Evolutionary conservation across 208 protist species (phyloP), one percentile per base, ranked within the genome.

Genomic region (Trypanosoma boissoni): DNA sequence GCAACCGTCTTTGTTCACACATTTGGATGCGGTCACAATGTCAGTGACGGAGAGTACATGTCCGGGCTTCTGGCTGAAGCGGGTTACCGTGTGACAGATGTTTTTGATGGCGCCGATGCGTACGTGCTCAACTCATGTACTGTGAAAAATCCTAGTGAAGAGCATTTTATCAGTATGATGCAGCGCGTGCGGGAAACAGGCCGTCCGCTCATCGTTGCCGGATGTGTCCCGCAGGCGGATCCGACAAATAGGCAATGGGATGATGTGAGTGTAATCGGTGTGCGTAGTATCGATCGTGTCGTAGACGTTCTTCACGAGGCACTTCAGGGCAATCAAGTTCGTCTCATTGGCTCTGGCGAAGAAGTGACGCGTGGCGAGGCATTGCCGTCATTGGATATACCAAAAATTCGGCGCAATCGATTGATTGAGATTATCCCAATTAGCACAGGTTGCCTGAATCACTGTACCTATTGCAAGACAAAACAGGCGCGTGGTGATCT

Each of bases 381-480:
- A 43, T 70, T 78, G 44, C 77, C 89, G 10, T 16, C 68, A 5
- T 69, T 96, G 6, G 74, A 76, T 27, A 67, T 91, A 49, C 84
- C 90, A 12, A 96, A 96, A 68, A 80, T 95, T 14, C 69, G 90
- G 9, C 61, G 79, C 9, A 96, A 96, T 58, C 41, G 56, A 20
- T 74, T 79, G 24, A 86, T 96, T 52, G 91, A 96, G 63, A 95
- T 95, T 50, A 72, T 95, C 21, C 82, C 82, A 27, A 95, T 95
- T 36, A 88, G 58, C 55, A 81, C 76, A 9, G 89, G 89, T 12
- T 95, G 89, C 66, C 65, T 95, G 20, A 92, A 92, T 69, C 26
- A 72, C 24, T 95, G 89, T 73, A 95, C 89, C 1, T 96, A 96
- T 55, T 96, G 91, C 72, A 96, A 96, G 66, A 96, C 91, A 20